A percentile compares a stretch with the other conserved stretches of the same genome.
These are phyloP conservation scores for Boletellus deceptivus DNA, from an alignment of 1,284 basidiomycete genomes.

Conservation along the genomic window DNA sequence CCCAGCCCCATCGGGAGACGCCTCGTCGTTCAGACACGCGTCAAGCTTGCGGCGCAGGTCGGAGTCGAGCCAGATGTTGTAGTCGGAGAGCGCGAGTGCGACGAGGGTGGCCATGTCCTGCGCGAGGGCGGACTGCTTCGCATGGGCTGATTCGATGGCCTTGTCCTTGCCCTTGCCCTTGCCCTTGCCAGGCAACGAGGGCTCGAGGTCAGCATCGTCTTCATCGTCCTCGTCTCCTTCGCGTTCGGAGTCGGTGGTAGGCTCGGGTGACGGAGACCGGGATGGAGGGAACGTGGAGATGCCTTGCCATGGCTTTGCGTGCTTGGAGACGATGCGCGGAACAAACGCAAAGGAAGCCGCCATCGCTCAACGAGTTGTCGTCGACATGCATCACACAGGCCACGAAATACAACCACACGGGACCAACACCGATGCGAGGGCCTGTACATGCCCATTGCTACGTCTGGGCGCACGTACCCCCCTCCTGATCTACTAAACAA, in stretches of 20 bases:
- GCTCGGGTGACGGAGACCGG: constrained; percentile 6
- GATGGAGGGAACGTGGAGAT: constrained; percentile 9
- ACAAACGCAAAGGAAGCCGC: constrained; percentile 36
- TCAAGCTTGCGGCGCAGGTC: constrained; percentile 52
- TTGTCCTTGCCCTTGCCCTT: constrained; percentile 23
- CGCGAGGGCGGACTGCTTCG: constrained; percentile 24
- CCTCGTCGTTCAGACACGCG: constrained; percentile 19
- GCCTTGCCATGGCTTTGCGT: constrained; percentile 22
- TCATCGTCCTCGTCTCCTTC: constrained; percentile 7
- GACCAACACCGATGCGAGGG: no score
- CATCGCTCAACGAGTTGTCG: constrained; percentile 6
- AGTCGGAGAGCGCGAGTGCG: constrained; percentile 61
- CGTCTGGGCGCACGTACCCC: no score
- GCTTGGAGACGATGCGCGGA: constrained; percentile 34
- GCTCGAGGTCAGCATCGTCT: not conserved
- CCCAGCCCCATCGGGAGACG: constrained; percentile 36
- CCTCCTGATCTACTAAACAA: no score
- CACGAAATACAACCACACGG: no score
- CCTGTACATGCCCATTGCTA: no score
- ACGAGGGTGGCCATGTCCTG: constrained; percentile 51
- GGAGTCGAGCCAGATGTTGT: constrained; percentile 56
- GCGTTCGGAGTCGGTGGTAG: constrained; percentile 8
- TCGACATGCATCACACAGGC: no score
- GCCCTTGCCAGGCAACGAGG: constrained; percentile 9
- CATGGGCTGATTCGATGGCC: constrained; percentile 6